These are phyloP conservation scores for Spongiforma sp. DNA, from an alignment of 1,284 basidiomycete genomes.

Conservation along the genomic window DNA sequence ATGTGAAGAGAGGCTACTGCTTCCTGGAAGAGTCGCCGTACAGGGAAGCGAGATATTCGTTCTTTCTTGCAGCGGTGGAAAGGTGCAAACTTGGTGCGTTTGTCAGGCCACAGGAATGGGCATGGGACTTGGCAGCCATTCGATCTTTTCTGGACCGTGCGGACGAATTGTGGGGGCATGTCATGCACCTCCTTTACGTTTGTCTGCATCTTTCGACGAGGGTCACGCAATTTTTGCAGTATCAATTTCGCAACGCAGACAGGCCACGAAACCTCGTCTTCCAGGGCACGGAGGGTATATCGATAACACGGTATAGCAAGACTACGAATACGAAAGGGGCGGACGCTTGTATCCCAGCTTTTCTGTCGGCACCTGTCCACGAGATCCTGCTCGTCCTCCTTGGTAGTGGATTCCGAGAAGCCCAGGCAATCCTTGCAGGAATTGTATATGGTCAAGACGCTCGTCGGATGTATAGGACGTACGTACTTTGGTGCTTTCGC, in stretches of 20 bases:
- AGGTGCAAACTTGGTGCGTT: neutral
- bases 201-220: neutral
- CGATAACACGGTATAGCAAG: constrained; percentile 9
- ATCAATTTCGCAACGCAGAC: constrained; percentile 9
- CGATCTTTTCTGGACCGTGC: neutral
- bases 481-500: neutral
- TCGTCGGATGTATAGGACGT: constrained; percentile 5
- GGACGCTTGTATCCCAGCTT: constrained; percentile 7
- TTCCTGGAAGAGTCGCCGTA: neutral
- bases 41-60: neutral
- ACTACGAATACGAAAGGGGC: neutral
- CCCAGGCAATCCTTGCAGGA: constrained; percentile 5
- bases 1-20: neutral
- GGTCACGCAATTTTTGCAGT: constrained; percentile 2
- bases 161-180: neutral
- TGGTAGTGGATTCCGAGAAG: constrained; percentile 7
- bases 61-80: neutral
- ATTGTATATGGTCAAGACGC: constrained; percentile 3
- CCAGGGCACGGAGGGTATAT: constrained; percentile 3
- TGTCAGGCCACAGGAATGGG: neutral
- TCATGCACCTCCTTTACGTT: constrained; percentile 3
- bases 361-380: neutral
- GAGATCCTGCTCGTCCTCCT: constrained; percentile 1
- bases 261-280: neutral
- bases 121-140: neutral